Conservation (phyloP, 305 asterid genomes). For the Galium porrigens region DNA sequence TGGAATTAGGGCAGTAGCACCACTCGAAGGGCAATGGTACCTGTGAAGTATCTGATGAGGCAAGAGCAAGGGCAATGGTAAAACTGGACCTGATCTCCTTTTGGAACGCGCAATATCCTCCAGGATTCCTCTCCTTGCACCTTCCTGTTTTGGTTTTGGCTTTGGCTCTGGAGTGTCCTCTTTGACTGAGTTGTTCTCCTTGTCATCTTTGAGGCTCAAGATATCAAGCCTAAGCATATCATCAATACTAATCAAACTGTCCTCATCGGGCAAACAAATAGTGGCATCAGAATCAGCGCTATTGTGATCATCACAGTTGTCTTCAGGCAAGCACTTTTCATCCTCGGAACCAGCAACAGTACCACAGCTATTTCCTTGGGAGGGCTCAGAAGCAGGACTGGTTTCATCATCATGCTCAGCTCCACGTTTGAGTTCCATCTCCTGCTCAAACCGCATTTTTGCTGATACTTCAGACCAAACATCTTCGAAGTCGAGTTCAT, state of each 20-base stretch:
- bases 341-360: slow-evolving; percentile 14
- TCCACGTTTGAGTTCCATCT: slow-evolving; percentile 8
- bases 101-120: background rate
- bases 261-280: slow-evolving; percentile 15
- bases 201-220: slow-evolving; percentile 1
- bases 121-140: slow-evolving; percentile 8
- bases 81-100: background rate
- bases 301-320: slow-evolving; percentile 11
- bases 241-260: slow-evolving; percentile 24
- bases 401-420: slow-evolving; percentile 9
- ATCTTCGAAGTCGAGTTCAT: slow-evolving; percentile 24
- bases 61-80: slow-evolving; percentile 4
- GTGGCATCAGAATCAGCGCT: slow-evolving; percentile 15
- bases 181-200: background rate
- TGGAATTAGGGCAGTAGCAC: background rate
- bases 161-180: slow-evolving; percentile 8
- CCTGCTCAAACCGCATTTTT: slow-evolving; percentile 23
- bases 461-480: slow-evolving; percentile 34
- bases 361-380: slow-evolving; percentile 3
- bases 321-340: slow-evolving; percentile 13
- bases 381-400: slow-evolving; percentile 5
- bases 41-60: slow-evolving; percentile 2
- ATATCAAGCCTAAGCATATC: slow-evolving; percentile 19
- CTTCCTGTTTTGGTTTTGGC: slow-evolving; percentile 9
- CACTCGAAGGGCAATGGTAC: background rate